Evolutionary conservation across 164 flowering plant genomes (phyloP), one percentile per base, ranked within the genome.

Genomic region (Buxus sempervirens): DNA sequence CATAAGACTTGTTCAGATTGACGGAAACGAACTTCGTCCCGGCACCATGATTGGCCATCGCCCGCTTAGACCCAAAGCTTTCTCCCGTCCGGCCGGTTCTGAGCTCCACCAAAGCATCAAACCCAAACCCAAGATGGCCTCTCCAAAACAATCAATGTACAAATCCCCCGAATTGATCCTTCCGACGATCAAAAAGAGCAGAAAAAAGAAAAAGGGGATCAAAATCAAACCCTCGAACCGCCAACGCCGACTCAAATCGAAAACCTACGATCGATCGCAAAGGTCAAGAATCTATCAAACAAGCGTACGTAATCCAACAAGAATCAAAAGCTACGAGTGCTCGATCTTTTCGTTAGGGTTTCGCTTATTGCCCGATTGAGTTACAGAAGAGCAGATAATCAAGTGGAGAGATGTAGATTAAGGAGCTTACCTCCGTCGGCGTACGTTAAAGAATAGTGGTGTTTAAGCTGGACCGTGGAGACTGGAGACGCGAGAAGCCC

Each of bases 1-100:
- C 98, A 78, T 91, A 94, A 0, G 96, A 90, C 57, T 91, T 94
- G 60, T 89, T 94, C 66, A 91, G 84, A 84, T 94, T 94, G 70
- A 94, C 96, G n/a, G 98, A 94, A 22, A 80, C 87, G 72, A 87
- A 94, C 78, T 88, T 94, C 70, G 66, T 76, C 78, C 96, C 97
- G 22, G 72, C 82, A 63, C 97, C 97, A 55, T 78, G 85, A 87
- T 90, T 90, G 77, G 97, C 98, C 98, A 91, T 94, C 68, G 54
- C 76, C 73, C 36, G 66, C 23, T 23, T 66, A 61, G 19, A 72
- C 75, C 76, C 64, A 56, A 72, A 63, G n/a, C 24, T 10, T 36
- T 26, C 15, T 57, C 12, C 66, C 70, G 51, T 27, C 67, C 77
- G 55, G 64, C 76, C 16, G 67, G 65, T 68, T 27, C 73, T 3